These are phyloP conservation scores for Kwoniella shandongensis DNA, from an alignment of 768 basidiomycete species.

Conservation along the genomic window DNA sequence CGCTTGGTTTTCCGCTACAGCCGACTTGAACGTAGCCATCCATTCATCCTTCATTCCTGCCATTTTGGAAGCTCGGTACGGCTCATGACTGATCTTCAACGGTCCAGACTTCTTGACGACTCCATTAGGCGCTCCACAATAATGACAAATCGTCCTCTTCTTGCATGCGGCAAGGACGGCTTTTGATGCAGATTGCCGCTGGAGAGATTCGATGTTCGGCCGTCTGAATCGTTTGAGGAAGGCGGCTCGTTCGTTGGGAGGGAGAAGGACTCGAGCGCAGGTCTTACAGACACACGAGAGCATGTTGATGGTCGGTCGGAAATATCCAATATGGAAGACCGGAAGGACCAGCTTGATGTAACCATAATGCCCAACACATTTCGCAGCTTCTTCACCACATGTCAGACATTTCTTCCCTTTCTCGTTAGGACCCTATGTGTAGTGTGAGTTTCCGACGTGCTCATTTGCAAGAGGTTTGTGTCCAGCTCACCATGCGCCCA, in stretches of 20 bases:
- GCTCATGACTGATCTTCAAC: slow-evolving; percentile 95
- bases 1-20: slow-evolving; percentile 83
- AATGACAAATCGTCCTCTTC: slow-evolving; percentile 86
- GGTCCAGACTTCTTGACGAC: slow-evolving; percentile 89
- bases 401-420: slow-evolving; percentile 92
- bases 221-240: slow-evolving; percentile 89
- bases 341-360: slow-evolving; percentile 97
- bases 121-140: slow-evolving; percentile 91
- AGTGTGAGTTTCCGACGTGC: not conserved
- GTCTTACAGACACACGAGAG: slow-evolving; percentile 97
- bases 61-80: slow-evolving; percentile 85
- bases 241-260: slow-evolving; percentile 77
- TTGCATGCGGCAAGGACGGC: slow-evolving; percentile 81
- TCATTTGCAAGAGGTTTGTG: not conserved
- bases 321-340: slow-evolving; percentile 97
- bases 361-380: slow-evolving; percentile 97
- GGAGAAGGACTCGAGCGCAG: slow-evolving; percentile 86
- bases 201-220: slow-evolving; percentile 86
- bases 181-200: slow-evolving; percentile 77
- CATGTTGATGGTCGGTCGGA: slow-evolving; percentile 89
- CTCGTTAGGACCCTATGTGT: slow-evolving; percentile 80
- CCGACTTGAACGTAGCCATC: slow-evolving; percentile 75
- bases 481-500: slow-evolving; percentile 70
- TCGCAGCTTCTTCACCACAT: slow-evolving; percentile 83
- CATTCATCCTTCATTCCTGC: slow-evolving; percentile 84